A percentile compares a stretch with the other conserved stretches of the same genome.
phyloP scores from a whole-genome alignment of 352 stramenopile species.

The Aphanomyces astaci region DNA sequence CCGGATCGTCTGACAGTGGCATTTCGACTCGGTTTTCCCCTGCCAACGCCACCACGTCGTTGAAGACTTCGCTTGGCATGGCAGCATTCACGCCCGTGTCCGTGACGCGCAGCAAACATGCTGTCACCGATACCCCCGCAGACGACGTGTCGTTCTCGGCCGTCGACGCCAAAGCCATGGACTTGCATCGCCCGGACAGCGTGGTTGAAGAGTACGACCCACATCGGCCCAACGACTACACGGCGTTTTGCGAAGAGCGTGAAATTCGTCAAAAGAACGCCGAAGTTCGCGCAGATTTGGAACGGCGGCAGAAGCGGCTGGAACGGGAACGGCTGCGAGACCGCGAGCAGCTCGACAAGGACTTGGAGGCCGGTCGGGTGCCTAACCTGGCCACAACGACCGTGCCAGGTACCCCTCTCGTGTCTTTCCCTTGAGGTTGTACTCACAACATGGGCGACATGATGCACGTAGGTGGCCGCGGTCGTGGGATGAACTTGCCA shows the following conservation, averaged over 20 bases:
- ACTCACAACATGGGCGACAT: neutral
- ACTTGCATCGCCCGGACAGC: constrained; percentile 24
- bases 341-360: constrained; percentile 55
- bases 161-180: neutral
- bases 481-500: constrained; percentile 84
- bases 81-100: constrained; percentile 55
- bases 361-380: constrained; percentile 59
- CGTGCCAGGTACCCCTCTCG: constrained; percentile 28
- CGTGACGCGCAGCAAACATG: constrained; percentile 39
- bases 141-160: neutral
- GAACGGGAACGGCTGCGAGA: constrained; percentile 54
- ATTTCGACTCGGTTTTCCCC: neutral
- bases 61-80: constrained; percentile 27
- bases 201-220: constrained; percentile 86
- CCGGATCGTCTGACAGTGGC: neutral
- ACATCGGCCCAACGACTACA: constrained; percentile 82
- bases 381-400: constrained; percentile 32
- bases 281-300: constrained; percentile 72
- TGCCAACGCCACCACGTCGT: neutral
- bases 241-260: constrained; percentile 76
- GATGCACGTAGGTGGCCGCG: constrained; percentile 53
- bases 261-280: constrained; percentile 66
- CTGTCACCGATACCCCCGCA: neutral
- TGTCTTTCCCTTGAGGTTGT: neutral
- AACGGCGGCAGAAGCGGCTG: constrained; percentile 61